Evolutionary conservation across 2,329 filamentous ascomycete species (phyloP).

Genomic region (Sclerotinia trifoliorum): DNA sequence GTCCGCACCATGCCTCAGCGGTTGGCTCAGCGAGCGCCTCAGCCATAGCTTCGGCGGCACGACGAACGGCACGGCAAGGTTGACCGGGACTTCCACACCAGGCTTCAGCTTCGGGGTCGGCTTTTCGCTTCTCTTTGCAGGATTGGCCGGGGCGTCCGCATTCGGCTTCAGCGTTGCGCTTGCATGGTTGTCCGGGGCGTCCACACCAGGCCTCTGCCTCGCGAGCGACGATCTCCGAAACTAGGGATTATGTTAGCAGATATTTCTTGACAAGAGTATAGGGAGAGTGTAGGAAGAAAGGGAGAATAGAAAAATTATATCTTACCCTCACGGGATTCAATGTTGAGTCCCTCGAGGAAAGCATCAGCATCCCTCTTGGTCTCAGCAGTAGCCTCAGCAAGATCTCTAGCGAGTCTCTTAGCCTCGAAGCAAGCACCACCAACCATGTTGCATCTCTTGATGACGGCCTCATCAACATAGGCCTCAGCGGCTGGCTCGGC

Average conservation of each 20-base stretch:
- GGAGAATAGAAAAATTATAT: background rate
- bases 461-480: slow-evolving; percentile 11
- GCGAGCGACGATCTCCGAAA: slow-evolving; percentile 21
- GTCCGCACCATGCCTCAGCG: slow-evolving; percentile 29
- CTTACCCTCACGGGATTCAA: slow-evolving; percentile 22
- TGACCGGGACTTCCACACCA: slow-evolving; percentile 18
- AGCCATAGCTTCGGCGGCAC: slow-evolving; percentile 23
- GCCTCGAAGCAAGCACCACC: slow-evolving; percentile 25
- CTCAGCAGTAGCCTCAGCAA: slow-evolving; percentile 18
- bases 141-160: slow-evolving; percentile 32
- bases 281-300: background rate
- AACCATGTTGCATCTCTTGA: slow-evolving; percentile 23
- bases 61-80: slow-evolving; percentile 19
- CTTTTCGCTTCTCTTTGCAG: slow-evolving; percentile 29
- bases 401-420: slow-evolving; percentile 23
- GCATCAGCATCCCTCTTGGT: slow-evolving; percentile 1
- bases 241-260: slow-evolving; percentile 10
- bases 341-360: slow-evolving; percentile 11
- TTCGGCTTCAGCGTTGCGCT: slow-evolving; percentile 37
- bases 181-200: slow-evolving; percentile 20
- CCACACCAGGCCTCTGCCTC: slow-evolving; percentile 23
- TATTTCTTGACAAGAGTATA: background rate
- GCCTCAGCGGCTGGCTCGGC: slow-evolving; percentile 18
- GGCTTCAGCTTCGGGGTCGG: slow-evolving; percentile 24
- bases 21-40: slow-evolving; percentile 32